phyloP scores from a whole-genome alignment of 352 stramenopile genomes.

The Globisporangium iwayamae region DNA sequence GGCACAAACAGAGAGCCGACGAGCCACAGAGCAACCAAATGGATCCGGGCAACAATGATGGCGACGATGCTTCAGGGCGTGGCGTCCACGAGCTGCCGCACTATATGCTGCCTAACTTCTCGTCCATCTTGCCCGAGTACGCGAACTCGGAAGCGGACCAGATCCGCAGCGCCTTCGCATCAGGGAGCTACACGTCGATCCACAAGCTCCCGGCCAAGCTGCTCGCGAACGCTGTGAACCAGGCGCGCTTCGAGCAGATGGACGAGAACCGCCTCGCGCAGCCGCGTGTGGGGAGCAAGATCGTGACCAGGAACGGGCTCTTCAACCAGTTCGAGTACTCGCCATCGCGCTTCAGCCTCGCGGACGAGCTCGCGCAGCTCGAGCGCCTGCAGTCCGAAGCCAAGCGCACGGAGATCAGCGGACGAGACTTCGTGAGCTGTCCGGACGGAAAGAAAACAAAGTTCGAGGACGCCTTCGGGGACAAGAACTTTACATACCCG shows the following conservation, averaged over 20 bases:
- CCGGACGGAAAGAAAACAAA: conserved; percentile 49
- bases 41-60: conserved; percentile 14
- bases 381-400: conserved; percentile 60
- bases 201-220: conserved; percentile 59
- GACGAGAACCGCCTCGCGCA: conserved; percentile 64
- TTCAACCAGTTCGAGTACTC: conserved; percentile 82
- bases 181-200: conserved; percentile 64
- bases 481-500: conserved; percentile 50
- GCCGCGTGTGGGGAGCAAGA: conserved; percentile 29
- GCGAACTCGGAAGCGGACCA: conserved; percentile 71
- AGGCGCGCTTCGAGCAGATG: conserved; percentile 70
- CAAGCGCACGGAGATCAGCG: conserved; percentile 69
- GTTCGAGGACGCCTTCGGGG: conserved; percentile 71
- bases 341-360: conserved; percentile 60
- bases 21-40: conserved; percentile 4
- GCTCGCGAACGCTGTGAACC: conserved; percentile 54
- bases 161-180: conserved; percentile 71
- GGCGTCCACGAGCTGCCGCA: conserved; percentile 29
- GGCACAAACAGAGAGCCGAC: background rate
- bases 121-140: conserved; percentile 76
- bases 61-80: background rate
- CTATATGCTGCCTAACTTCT: conserved; percentile 84
- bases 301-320: conserved; percentile 60
- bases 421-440: conserved; percentile 62
- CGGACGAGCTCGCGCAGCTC: conserved; percentile 61